These are phyloP conservation scores for Rhynchosporium graminicola DNA, from an alignment of 2,329 filamentous ascomycete genomes.

Conservation along the genomic window DNA sequence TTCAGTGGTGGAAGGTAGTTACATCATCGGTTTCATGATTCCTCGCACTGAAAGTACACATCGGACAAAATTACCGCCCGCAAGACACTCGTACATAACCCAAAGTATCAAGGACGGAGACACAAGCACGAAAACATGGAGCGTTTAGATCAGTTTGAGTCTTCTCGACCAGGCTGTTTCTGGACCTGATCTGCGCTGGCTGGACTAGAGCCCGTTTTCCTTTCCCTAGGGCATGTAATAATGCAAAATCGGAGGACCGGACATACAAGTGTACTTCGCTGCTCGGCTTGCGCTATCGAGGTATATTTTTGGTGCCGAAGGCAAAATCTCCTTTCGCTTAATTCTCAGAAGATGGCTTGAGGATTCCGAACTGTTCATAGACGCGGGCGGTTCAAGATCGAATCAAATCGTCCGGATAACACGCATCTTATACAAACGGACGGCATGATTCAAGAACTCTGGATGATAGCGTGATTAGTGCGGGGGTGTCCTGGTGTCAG, in stretches of 20 bases:
- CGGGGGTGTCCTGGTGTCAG: slow-evolving; percentile 11
- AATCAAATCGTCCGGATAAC: slow-evolving; percentile 5
- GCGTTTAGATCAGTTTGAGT: neutral
- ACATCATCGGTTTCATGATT: slow-evolving; percentile 10
- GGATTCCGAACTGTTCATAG: neutral
- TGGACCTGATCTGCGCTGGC: slow-evolving; percentile 9
- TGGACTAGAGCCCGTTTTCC: slow-evolving; percentile 4
- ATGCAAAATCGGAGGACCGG: neutral
- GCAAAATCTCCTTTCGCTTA: neutral
- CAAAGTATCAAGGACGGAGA: neutral
- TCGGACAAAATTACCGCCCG: slow-evolving; percentile 1
- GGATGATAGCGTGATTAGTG: neutral
- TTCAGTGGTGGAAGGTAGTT: neutral
- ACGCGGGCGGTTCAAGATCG: slow-evolving; percentile 12
- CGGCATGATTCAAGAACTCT: slow-evolving; percentile 4
- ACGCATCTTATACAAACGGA: neutral
- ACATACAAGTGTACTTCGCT: neutral
- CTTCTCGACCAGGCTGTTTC: slow-evolving; percentile 3
- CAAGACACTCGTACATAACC: neutral
- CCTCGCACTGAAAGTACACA: neutral
- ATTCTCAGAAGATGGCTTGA: neutral
- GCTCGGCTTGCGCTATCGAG: too few species aligned
- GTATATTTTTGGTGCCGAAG: slow-evolving; percentile 2
- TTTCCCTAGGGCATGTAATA: neutral
- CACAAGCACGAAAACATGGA: slow-evolving; percentile 7